A percentile compares a stretch with the other conserved stretches of the same genome.
Conservation (phyloP, 306 rosid genomes). For the Chamaecrista fasciculata region DNA sequence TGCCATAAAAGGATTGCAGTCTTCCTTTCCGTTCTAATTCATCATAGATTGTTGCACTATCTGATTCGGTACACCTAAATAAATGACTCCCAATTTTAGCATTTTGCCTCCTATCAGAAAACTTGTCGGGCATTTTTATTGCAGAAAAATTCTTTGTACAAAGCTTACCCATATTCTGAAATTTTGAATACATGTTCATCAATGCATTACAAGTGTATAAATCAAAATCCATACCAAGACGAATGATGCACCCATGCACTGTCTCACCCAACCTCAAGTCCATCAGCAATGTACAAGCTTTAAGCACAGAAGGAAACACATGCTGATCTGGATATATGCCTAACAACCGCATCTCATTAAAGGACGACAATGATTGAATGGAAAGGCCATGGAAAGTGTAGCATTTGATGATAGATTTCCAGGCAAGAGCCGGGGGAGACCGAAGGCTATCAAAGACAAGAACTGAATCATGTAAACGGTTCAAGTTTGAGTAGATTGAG, state of each 20-base stretch:
- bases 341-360: constrained; percentile 49
- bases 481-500: constrained; percentile 61
- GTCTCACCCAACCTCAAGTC: constrained; percentile 53
- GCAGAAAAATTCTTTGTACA: neutral
- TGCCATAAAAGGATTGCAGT: neutral
- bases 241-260: constrained; percentile 54
- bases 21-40: constrained; percentile 2
- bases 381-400: constrained; percentile 58
- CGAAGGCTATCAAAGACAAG: constrained; percentile 50
- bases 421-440: constrained; percentile 52
- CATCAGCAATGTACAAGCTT: constrained; percentile 55
- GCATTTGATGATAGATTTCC: constrained; percentile 65
- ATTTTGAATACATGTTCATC: constrained; percentile 65
- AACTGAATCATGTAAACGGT: constrained; percentile 42
- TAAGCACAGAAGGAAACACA: constrained; percentile 70
- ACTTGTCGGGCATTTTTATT: constrained; percentile 39
- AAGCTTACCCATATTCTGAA: constrained; percentile 27
- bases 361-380: constrained; percentile 44
- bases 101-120: constrained; percentile 23
- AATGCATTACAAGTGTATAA: constrained; percentile 78
- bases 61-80: neutral
- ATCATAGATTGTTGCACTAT: neutral
- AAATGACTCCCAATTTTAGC: neutral
- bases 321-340: constrained; percentile 46
- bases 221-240: constrained; percentile 54